Conservation (phyloP, 116 monocot species). For the Trichopus zeylanicus region DNA sequence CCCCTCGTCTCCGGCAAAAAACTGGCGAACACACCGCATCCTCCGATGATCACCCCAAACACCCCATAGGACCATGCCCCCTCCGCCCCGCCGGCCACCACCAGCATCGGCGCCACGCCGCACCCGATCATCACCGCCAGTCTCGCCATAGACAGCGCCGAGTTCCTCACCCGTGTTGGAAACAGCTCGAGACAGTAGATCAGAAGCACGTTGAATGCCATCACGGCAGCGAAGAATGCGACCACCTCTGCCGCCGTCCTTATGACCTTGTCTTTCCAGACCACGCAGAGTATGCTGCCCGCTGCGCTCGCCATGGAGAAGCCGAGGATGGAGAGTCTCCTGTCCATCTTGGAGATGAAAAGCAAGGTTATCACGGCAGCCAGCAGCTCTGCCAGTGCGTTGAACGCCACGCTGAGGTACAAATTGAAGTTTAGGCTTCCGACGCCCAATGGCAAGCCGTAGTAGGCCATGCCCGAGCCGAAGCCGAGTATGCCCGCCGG, state of each 20-base stretch:
- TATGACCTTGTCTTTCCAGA: neutral
- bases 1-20: constrained; percentile 54
- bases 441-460: constrained; percentile 41
- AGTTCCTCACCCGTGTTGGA: constrained; percentile 52
- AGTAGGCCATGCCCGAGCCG: constrained; percentile 33
- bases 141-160: constrained; percentile 42
- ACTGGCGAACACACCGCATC: constrained; percentile 29
- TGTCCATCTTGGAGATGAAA: constrained; percentile 21
- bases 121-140: constrained; percentile 43
- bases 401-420: constrained; percentile 41
- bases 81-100: constrained; percentile 27
- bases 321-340: constrained; percentile 15
- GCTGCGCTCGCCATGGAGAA: constrained; percentile 21
- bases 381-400: constrained; percentile 48
- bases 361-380: constrained; percentile 24
- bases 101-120: constrained; percentile 32
- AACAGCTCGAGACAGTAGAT: constrained; percentile 57
- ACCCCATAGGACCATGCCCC: constrained; percentile 43
- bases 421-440: constrained; percentile 39
- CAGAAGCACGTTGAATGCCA: constrained; percentile 28
- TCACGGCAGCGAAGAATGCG: constrained; percentile 38
- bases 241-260: constrained; percentile 30
- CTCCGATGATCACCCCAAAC: constrained; percentile 38
- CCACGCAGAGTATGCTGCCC: constrained; percentile 22
- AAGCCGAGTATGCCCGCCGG: constrained; percentile 20